These are phyloP conservation scores for Flaveria robusta DNA, from an alignment of 129 eudicot genomes.

Conservation along the genomic window DNA sequence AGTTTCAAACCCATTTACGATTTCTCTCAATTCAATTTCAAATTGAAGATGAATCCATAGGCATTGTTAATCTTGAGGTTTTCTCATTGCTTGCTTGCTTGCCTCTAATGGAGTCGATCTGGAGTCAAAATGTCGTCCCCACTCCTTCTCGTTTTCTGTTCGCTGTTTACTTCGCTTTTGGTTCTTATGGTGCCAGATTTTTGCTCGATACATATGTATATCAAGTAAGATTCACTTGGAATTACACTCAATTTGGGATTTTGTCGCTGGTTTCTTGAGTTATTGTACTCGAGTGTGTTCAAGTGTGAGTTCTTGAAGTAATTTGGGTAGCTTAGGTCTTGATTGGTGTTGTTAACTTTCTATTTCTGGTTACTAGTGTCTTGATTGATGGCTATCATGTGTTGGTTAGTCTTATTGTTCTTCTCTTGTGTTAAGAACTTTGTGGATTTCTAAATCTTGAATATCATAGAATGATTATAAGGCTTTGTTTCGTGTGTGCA, in stretches of 20 bases:
- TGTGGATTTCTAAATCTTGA: conserved; percentile 7
- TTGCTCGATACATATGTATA: conserved; percentile 72
- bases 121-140: conserved; percentile 48
- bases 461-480: neutral
- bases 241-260: conserved; percentile 12
- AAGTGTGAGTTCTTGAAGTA: neutral
- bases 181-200: conserved; percentile 62
- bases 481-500: neutral
- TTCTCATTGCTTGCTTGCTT: conserved; percentile 10
- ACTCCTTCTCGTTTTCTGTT: conserved; percentile 51
- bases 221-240: conserved; percentile 59
- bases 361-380: neutral
- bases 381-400: neutral
- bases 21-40: neutral
- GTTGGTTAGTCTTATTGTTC: neutral
- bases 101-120: conserved; percentile 66
- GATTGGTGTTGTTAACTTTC: neutral
- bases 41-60: conserved; percentile 20
- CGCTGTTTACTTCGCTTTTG: conserved; percentile 64
- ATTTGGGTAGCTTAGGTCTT: conserved; percentile 17
- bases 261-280: neutral
- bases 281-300: neutral
- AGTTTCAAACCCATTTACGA: neutral
- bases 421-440: neutral
- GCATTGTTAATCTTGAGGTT: conserved; percentile 14